Conservation (phyloP, 495 filamentous ascomycete species). For the Aspergillus wentii region DNA sequence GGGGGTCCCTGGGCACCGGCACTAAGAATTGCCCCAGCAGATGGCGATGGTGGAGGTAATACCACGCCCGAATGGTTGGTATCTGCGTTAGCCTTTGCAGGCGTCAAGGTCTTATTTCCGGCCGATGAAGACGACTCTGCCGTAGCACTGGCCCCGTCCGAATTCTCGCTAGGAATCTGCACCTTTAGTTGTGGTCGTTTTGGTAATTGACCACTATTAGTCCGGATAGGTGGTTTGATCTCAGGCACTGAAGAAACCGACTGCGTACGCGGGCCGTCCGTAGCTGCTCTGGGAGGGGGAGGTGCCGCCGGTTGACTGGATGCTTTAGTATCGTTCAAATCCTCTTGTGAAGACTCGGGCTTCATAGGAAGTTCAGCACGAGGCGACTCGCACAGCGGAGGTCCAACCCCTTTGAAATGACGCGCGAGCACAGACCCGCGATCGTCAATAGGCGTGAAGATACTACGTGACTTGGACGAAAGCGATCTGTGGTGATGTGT, state of each 20-base stretch:
- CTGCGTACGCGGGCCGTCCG: constrained; percentile 38
- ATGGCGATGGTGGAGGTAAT: constrained; percentile 89
- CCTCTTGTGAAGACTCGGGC: constrained; percentile 40
- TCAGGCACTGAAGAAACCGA: constrained; percentile 51
- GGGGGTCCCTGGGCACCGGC: constrained; percentile 90
- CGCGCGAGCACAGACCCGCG: constrained; percentile 81
- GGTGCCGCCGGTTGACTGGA: constrained; percentile 16
- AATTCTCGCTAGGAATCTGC: constrained; percentile 88
- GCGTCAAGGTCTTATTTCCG: constrained; percentile 48
- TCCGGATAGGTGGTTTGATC: constrained; percentile 68
- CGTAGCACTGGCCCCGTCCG: constrained; percentile 73
- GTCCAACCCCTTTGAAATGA: constrained; percentile 67
- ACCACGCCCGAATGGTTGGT: constrained; percentile 64
- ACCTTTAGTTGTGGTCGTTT: constrained; percentile 84
- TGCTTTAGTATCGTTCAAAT: constrained; percentile 40
- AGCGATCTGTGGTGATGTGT: constrained; percentile 57
- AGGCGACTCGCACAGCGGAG: constrained; percentile 38
- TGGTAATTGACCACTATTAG: constrained; percentile 58
- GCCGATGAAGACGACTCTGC: constrained; percentile 71
- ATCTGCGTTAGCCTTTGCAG: constrained; percentile 48
- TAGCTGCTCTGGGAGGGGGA: constrained; percentile 39
- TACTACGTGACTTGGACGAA: constrained; percentile 81
- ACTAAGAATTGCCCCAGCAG: constrained; percentile 75
- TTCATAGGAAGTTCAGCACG: constrained; percentile 34
- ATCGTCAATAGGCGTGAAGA: constrained; percentile 96